A percentile compares a stretch with the other conserved stretches of the same genome.
These are phyloP conservation scores for Zygosaccharomyces bailii DNA, from an alignment of 805 yeast genomes.

Conservation along the genomic window DNA sequence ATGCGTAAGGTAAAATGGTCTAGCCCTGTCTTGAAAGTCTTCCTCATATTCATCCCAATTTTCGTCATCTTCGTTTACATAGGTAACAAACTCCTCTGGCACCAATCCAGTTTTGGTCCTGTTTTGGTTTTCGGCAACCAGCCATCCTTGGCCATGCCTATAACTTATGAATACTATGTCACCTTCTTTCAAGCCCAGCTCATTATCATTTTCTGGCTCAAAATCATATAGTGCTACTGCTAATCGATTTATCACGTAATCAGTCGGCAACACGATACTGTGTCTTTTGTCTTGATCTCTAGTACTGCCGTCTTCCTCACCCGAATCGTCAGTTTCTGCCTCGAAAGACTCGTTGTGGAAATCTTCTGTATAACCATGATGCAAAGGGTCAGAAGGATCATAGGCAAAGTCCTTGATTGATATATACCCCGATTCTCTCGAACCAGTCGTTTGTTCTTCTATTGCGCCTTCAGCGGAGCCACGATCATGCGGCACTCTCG, in stretches of 20 bases:
- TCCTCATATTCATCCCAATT: conserved; percentile 19
- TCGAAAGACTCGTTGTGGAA: conserved; percentile 23
- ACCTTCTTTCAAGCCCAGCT: conserved; percentile 71
- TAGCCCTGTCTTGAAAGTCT: conserved; percentile 25
- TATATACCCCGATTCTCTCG: conserved; percentile 35
- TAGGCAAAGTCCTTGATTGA: conserved; percentile 83
- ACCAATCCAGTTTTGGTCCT: conserved; percentile 69
- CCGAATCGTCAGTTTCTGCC: conserved; percentile 25
- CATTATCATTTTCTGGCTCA: conserved; percentile 91
- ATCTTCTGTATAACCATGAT: conserved; percentile 52
- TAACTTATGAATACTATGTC: conserved; percentile 82
- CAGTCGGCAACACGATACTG: conserved; percentile 34
- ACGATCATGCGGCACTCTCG: conserved; percentile 1
- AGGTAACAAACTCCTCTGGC: conserved; percentile 89
- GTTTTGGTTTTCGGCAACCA: conserved; percentile 68
- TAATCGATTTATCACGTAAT: conserved; percentile 43
- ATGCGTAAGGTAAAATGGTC: conserved; percentile 46
- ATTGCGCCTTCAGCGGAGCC: neutral
- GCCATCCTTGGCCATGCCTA: conserved; percentile 98
- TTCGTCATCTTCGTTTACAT: conserved; percentile 25
- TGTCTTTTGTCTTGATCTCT: conserved; percentile 23
- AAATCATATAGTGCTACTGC: conserved; percentile 91
- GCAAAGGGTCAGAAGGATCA: conserved; percentile 61
- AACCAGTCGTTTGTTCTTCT: conserved; percentile 6
- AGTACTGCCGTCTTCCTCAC: conserved; percentile 20